These are phyloP conservation scores for Erodium texanum DNA, from an alignment of 441 rosid genomes.

Conservation along the genomic window DNA sequence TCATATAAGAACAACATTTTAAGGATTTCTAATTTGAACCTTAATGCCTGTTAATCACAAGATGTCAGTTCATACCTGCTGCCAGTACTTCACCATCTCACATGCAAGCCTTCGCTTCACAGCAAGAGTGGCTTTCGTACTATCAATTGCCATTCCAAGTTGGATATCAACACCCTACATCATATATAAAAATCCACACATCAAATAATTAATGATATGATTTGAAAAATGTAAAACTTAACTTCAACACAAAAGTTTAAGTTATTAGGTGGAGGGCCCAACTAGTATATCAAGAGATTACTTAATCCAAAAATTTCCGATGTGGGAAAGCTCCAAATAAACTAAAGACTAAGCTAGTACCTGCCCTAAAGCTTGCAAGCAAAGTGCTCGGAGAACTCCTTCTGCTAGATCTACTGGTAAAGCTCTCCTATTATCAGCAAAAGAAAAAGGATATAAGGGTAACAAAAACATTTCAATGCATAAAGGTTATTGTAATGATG, in stretches of 20 bases:
- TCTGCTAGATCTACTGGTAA: constrained; percentile 89
- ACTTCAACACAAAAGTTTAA: no score
- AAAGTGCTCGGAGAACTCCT: constrained; percentile 84
- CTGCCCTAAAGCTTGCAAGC: constrained; percentile 96
- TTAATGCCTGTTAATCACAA: background rate
- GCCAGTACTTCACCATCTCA: constrained; percentile 99
- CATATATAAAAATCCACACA: no score
- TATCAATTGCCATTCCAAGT: constrained; percentile 97
- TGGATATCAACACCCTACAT: constrained; percentile 87
- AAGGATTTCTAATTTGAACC: no score
- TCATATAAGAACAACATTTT: no score
- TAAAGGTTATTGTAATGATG: background rate
- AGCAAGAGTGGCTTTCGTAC: constrained; percentile 93
- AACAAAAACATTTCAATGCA: background rate
- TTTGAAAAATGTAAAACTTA: no score
- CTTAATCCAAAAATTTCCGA: no score
- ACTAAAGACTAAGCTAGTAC: constrained; percentile 40
- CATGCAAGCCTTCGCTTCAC: constrained; percentile 99
- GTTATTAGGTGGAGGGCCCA: no score
- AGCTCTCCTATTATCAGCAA: constrained; percentile 49
- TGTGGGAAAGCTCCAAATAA: no score
- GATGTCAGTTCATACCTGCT: no score
- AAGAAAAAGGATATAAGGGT: no score
- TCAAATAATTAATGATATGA: no score
- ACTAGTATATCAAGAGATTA: no score